phyloP scores from a whole-genome alignment of 2,329 filamentous ascomycete species.

The Xylaria arbuscula region DNA sequence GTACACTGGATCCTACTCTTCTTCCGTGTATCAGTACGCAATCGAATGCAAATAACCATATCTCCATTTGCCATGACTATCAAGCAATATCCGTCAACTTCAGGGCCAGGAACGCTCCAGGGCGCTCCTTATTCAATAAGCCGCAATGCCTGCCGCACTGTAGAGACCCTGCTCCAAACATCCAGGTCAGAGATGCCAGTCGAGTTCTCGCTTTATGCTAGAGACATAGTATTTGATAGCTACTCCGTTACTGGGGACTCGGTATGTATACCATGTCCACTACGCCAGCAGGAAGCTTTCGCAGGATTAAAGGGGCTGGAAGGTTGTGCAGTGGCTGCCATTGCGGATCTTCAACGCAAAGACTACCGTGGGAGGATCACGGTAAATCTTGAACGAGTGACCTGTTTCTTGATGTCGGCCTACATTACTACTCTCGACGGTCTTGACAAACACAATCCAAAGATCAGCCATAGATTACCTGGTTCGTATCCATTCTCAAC shows the following conservation, averaged over 20 bases:
- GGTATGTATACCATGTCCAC: constrained; percentile 55
- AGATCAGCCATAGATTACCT: constrained; percentile 57
- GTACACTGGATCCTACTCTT: constrained; percentile 21
- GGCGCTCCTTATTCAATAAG: constrained; percentile 48
- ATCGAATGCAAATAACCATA: constrained; percentile 3
- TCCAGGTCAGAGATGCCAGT: constrained; percentile 50
- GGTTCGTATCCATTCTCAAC: constrained; percentile 37
- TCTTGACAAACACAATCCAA: constrained; percentile 59
- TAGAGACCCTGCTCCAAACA: constrained; percentile 45
- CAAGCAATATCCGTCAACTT: constrained; percentile 26
- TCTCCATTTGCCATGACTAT: constrained; percentile 27
- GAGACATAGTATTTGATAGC: constrained; percentile 49
- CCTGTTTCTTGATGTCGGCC: constrained; percentile 67
- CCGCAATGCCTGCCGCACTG: constrained; percentile 48
- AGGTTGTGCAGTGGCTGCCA: constrained; percentile 67
- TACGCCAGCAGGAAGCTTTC: constrained; percentile 55
- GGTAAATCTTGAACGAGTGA: constrained; percentile 64
- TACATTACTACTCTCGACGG: constrained; percentile 67
- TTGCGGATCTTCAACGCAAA: constrained; percentile 67
- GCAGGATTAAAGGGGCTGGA: constrained; percentile 68
- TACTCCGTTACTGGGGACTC: constrained; percentile 47
- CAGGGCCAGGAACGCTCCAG: background rate
- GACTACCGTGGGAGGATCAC: constrained; percentile 55
- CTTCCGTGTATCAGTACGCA: constrained; percentile 17
- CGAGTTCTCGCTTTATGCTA: constrained; percentile 46